These are phyloP conservation scores for Penicillium goetzii DNA, from an alignment of 495 filamentous ascomycete genomes.

Conservation along the genomic window DNA sequence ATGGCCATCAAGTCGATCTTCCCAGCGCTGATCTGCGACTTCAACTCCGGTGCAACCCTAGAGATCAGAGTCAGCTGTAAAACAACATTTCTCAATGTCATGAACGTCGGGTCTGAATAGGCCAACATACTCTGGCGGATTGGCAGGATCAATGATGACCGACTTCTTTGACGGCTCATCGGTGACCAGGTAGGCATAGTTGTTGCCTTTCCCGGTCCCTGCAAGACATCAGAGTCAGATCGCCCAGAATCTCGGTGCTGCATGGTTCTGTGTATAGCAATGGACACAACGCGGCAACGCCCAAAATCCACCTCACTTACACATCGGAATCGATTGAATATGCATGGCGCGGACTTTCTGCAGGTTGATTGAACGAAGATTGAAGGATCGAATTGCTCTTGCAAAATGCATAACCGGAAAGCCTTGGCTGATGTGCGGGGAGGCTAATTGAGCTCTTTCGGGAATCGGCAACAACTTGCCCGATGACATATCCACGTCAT, in stretches of 20 bases:
- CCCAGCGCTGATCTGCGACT: slow-evolving; percentile 68
- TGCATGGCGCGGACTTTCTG: slow-evolving; percentile 68
- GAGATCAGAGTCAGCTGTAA: slow-evolving; percentile 6
- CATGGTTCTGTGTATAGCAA: not conserved
- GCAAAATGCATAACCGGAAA: slow-evolving; percentile 39
- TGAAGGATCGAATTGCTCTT: slow-evolving; percentile 23
- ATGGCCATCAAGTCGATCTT: slow-evolving; percentile 85
- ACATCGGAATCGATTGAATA: slow-evolving; percentile 98
- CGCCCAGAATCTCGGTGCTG: not conserved
- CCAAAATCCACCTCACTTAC: slow-evolving; percentile 57
- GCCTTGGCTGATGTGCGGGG: slow-evolving; percentile 24
- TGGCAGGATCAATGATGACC: slow-evolving; percentile 94
- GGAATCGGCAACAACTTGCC: not conserved
- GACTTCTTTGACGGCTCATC: slow-evolving; percentile 90
- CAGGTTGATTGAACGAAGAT: slow-evolving; percentile 9
- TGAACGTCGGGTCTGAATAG: not conserved
- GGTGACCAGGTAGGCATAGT: slow-evolving; percentile 94
- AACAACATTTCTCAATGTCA: not conserved
- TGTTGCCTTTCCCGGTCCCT: slow-evolving; percentile 91
- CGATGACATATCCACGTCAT: slow-evolving; percentile 33
- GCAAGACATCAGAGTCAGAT: slow-evolving; percentile 15
- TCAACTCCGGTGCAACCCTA: slow-evolving; percentile 81
- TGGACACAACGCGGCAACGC: not conserved
- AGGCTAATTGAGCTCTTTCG: slow-evolving; percentile 11
- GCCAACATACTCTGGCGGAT: slow-evolving; percentile 79